Percentiles rank a stretch among this genome's conserved stretches.
These are phyloP conservation scores for Gleditsia sinensis DNA, from an alignment of 306 rosid genomes.

Conservation along the genomic window DNA sequence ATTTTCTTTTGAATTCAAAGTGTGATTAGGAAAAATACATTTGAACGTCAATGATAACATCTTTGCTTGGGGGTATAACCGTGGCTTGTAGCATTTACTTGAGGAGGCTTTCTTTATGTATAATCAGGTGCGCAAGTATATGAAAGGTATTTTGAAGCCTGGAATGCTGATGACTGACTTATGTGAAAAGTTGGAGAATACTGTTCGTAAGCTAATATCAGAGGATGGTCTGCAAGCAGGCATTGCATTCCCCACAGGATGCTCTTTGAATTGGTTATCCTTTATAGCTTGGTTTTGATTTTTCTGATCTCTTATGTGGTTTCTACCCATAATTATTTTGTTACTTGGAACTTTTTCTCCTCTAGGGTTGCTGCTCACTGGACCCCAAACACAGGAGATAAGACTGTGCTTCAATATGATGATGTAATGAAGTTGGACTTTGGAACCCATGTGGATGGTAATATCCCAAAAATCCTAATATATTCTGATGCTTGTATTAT, in stretches of 20 bases:
- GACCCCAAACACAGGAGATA: slow-evolving; percentile 96
- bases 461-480: not conserved
- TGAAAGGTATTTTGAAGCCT: slow-evolving; percentile 79
- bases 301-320: not conserved
- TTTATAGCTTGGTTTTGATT: not conserved
- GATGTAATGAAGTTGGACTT: slow-evolving; percentile 98
- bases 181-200: slow-evolving; percentile 92
- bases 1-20: slow-evolving; percentile 15
- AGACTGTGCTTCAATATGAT: slow-evolving; percentile 88
- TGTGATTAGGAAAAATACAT: not conserved
- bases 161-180: slow-evolving; percentile 95
- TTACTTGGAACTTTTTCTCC: slow-evolving; percentile 20
- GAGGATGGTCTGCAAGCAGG: slow-evolving; percentile 97
- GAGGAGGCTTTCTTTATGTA: slow-evolving; percentile 28
- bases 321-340: slow-evolving; percentile 10
- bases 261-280: slow-evolving; percentile 88
- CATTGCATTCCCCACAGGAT: slow-evolving; percentile 98
- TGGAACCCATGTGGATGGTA: slow-evolving; percentile 97
- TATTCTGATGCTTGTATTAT: not conserved
- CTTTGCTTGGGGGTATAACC: not conserved
- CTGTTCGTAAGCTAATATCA: slow-evolving; percentile 83
- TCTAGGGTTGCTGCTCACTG: slow-evolving; percentile 98
- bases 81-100: not conserved
- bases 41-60: not conserved
- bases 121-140: slow-evolving; percentile 84